These are phyloP conservation scores for Penicillium malachiteum DNA, from an alignment of 495 filamentous ascomycete genomes.

Conservation along the genomic window DNA sequence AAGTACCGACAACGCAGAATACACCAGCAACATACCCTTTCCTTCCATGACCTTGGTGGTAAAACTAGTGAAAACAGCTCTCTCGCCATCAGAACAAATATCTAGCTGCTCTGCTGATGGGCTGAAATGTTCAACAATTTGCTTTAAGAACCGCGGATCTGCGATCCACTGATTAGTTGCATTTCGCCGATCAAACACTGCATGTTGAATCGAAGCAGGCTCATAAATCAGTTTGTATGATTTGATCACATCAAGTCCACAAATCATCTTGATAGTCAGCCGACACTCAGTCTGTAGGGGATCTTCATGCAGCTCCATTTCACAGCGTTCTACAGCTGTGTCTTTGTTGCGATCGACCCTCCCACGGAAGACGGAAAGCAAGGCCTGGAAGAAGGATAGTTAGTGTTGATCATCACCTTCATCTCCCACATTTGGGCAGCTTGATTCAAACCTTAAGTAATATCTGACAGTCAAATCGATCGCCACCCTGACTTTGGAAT, in stretches of 20 bases:
- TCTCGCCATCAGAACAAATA: constrained; percentile 70
- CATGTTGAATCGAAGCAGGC: constrained; percentile 74
- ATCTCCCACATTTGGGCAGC: neutral
- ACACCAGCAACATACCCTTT: constrained; percentile 55
- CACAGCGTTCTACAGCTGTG: constrained; percentile 80
- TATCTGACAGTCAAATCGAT: constrained; percentile 74
- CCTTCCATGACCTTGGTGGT: constrained; percentile 86
- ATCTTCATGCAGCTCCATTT: constrained; percentile 77
- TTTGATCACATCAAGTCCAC: constrained; percentile 86
- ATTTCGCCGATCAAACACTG: constrained; percentile 72
- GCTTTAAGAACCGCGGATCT: constrained; percentile 68
- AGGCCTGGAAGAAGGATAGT: constrained; percentile 44
- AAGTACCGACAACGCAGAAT: neutral
- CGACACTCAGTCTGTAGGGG: constrained; percentile 70
- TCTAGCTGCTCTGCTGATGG: constrained; percentile 88
- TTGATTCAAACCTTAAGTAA: constrained; percentile 56
- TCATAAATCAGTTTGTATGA: constrained; percentile 93
- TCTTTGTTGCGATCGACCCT: constrained; percentile 69
- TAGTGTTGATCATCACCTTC: neutral
- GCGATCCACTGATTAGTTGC: constrained; percentile 79
- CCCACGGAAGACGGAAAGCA: constrained; percentile 73
- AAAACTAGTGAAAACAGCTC: constrained; percentile 85
- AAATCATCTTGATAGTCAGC: constrained; percentile 77
- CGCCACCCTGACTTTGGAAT: constrained; percentile 9
- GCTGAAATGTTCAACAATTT: constrained; percentile 90